These are phyloP conservation scores for Ajuga chamaepitys DNA, from an alignment of 257 asterid species.

Conservation along the genomic window DNA sequence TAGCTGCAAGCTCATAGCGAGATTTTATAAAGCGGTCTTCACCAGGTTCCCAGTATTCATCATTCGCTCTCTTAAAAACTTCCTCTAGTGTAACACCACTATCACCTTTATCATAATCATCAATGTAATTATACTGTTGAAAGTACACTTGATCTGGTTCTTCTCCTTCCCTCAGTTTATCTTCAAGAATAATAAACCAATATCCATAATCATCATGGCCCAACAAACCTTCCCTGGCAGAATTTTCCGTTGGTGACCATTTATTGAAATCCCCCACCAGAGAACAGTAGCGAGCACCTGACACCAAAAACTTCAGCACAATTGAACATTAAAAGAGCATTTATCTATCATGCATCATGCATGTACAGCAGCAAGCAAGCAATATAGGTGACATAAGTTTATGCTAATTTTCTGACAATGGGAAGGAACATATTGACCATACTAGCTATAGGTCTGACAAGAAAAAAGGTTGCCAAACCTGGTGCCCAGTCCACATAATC, in stretches of 20 bases:
- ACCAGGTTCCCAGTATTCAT: slow-evolving; percentile 98
- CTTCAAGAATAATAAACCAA: slow-evolving; percentile 92
- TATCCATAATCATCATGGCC: slow-evolving; percentile 97
- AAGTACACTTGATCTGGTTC: slow-evolving; percentile 80
- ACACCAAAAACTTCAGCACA: slow-evolving; percentile 19
- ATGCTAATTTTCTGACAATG: background rate
- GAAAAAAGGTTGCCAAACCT: slow-evolving; percentile 39
- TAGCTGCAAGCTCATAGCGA: slow-evolving; percentile 70
- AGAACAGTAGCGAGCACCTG: slow-evolving; percentile 98
- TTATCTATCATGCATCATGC: background rate
- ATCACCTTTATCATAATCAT: slow-evolving; percentile 91
- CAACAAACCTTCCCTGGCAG: slow-evolving; percentile 85
- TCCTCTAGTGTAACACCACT: slow-evolving; percentile 70
- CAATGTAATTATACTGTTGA: slow-evolving; percentile 82
- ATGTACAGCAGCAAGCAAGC: background rate
- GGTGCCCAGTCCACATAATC: slow-evolving; percentile 99
- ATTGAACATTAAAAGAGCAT: slow-evolving; percentile 13
- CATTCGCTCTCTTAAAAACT: slow-evolving; percentile 64
- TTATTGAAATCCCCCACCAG: slow-evolving; percentile 79
- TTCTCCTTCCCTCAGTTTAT: slow-evolving; percentile 80
- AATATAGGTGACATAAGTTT: background rate
- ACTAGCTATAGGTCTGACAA: background rate
- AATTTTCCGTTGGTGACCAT: slow-evolving; percentile 89
- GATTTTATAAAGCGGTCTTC: slow-evolving; percentile 77
- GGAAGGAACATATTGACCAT: background rate